Conservation (phyloP, 1,139 yeast genomes). For the Debaryomyces subglobosus region DNA sequence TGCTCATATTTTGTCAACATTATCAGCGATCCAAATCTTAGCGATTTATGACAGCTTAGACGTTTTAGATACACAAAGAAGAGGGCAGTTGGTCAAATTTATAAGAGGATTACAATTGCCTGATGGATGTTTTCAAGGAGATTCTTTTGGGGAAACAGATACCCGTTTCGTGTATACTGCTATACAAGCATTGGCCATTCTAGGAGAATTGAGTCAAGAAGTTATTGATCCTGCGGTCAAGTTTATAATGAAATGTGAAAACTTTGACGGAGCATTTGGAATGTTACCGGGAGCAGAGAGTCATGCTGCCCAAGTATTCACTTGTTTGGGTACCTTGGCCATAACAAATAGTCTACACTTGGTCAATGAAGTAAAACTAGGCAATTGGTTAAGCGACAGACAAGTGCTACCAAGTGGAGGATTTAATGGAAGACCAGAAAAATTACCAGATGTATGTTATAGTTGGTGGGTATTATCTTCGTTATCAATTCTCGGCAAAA, state of each 20-base stretch:
- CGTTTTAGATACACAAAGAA: slow-evolving; percentile 24
- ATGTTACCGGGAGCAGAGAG: slow-evolving; percentile 93
- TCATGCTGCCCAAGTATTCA: slow-evolving; percentile 91
- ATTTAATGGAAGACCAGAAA: slow-evolving; percentile 94
- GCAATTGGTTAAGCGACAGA: slow-evolving; percentile 83
- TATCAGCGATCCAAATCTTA: slow-evolving; percentile 83
- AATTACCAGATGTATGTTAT: slow-evolving; percentile 94
- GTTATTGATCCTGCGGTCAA: slow-evolving; percentile 66
- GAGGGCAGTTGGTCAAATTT: slow-evolving; percentile 34
- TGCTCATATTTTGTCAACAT: slow-evolving; percentile 83
- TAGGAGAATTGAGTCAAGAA: slow-evolving; percentile 63
- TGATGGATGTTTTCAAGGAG: slow-evolving; percentile 89
- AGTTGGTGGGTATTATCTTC: slow-evolving; percentile 97
- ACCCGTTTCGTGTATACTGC: slow-evolving; percentile 89
- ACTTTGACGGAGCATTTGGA: slow-evolving; percentile 97
- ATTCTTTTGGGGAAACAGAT: slow-evolving; percentile 87
- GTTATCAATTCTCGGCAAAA: slow-evolving; percentile 63
- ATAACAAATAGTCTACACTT: slow-evolving; percentile 62
- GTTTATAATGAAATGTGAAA: slow-evolving; percentile 71
- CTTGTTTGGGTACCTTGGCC: slow-evolving; percentile 80
- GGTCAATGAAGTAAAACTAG: slow-evolving; percentile 55
- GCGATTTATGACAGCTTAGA: slow-evolving; percentile 60
- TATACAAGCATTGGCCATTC: slow-evolving; percentile 67
- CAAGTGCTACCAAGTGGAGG: slow-evolving; percentile 87
- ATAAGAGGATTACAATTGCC: slow-evolving; percentile 61